Evolutionary conservation across 2,329 filamentous ascomycete species (phyloP), one percentile per base, ranked within the genome.

Genomic region (Aspergillus intermedius): DNA sequence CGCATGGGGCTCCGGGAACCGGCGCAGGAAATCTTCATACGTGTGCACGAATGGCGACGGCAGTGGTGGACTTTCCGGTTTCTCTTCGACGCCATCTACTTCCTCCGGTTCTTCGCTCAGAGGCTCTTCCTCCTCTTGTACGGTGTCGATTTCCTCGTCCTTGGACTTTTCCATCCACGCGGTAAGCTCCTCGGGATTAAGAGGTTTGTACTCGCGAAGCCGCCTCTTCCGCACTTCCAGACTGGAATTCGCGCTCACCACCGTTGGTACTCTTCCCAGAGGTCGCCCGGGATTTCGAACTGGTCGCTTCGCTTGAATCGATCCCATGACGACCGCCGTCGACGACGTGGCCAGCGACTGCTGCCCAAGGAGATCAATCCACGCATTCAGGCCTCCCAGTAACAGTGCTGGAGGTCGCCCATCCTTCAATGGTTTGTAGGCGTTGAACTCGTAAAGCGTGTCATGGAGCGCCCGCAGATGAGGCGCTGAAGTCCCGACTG

Each of bases 371-470:
- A 93, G 70, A 59, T 93, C 85, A 15, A 83, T 73, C 93, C 93
- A 98, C 4, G 89, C 87, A 57, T 91, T 82, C 9, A 98, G 68
- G 0, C 93, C 93, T 15, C 93, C 93, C 46, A 80, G 74, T 1
- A 98, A 74, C 28, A 98, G 75, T 48, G 89, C 87, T 0, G 91
- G 91, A 3, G 80, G 77, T 22, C 82, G 77, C 49, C 82, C 73
- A 49, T 71, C 71, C 42, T 71, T 85, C 28, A 95, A 71, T 8
- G 85, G 84, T 56, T 86, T 88, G 13, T 84, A 83, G 49, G 86
- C 87, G 56, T 91, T 95, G 68, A 91, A 94, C 49, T 93, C 84
- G 46, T 84, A 83, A 3, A 98, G 73, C 0, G 91, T 90, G 53
- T 89, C 84, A 60, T 86, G 83, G 10, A 98, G 74, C 13, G 83